Evolutionary conservation across 306 rosid genomes (phyloP).

Genomic region (Gynostemma pentaphyllum): DNA sequence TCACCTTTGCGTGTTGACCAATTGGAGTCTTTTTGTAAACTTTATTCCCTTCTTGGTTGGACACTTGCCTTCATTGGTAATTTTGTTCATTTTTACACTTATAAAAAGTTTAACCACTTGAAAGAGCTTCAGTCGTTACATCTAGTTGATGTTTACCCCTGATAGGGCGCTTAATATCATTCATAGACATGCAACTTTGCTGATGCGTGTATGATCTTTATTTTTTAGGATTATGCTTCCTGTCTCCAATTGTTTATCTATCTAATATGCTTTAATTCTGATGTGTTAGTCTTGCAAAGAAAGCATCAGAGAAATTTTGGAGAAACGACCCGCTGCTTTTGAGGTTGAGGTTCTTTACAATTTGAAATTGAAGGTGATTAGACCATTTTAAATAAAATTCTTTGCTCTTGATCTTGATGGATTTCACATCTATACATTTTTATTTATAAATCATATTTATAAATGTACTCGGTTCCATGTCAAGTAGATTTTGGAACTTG

Average conservation of each 20-base stretch:
- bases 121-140: not conserved
- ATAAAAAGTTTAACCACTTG: not conserved
- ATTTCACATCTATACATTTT: not conserved
- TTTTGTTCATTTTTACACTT: not conserved
- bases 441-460: not conserved
- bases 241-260: not conserved
- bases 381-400: conserved; percentile 4
- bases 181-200: not conserved
- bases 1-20: not conserved
- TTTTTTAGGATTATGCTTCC: not conserved
- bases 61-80: not conserved
- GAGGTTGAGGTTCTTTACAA: conserved; percentile 51
- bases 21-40: not conserved
- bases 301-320: conserved; percentile 38
- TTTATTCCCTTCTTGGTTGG: not conserved
- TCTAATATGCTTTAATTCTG: not conserved
- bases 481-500: conserved; percentile 51
- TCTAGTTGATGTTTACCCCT: not conserved
- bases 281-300: conserved; percentile 46
- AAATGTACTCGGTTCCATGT: conserved; percentile 12
- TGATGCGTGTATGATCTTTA: not conserved
- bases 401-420: conserved; percentile 9
- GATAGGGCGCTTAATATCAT: not conserved
- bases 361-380: conserved; percentile 60
- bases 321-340: conserved; percentile 32